Conservation (phyloP, 2,329 filamentous ascomycete genomes). For the Paraphaeosphaeria minitans region DNA sequence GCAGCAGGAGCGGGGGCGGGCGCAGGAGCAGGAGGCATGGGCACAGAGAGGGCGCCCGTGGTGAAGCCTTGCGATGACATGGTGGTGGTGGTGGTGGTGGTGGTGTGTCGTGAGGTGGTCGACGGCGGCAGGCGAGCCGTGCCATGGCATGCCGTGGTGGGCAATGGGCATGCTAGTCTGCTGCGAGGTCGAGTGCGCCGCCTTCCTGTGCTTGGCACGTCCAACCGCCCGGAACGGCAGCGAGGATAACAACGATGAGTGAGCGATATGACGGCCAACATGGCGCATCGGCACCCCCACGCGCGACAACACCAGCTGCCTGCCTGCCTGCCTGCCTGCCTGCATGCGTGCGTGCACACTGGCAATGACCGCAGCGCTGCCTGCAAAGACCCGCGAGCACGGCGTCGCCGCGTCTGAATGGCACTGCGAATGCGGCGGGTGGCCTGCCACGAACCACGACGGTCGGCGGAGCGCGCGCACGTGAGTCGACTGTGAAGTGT, state of each 20-base stretch:
- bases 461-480: no score
- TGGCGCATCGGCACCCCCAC: neutral
- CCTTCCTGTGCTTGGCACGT: neutral
- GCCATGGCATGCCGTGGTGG: neutral
- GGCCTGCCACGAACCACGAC: neutral
- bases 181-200: neutral
- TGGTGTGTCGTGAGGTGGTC: neutral
- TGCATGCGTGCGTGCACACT: neutral
- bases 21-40: neutral
- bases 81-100: no score
- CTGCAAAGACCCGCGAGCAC: neutral
- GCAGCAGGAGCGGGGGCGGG: no score
- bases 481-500: no score
- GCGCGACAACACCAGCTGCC: neutral
- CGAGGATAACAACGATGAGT: slow-evolving; percentile 5
- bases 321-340: no score
- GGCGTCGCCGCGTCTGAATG: neutral
- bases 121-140: slow-evolving; percentile 5
- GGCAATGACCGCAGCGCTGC: neutral
- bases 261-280: slow-evolving; percentile 7
- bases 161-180: neutral
- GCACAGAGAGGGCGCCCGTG: slow-evolving; percentile 2
- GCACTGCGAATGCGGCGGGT: neutral
- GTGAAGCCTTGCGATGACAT: slow-evolving; percentile 1
- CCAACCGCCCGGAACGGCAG: neutral